Evolutionary conservation across 2,329 filamentous ascomycete species (phyloP).

Genomic region (Camptophora hylomeconis): DNA sequence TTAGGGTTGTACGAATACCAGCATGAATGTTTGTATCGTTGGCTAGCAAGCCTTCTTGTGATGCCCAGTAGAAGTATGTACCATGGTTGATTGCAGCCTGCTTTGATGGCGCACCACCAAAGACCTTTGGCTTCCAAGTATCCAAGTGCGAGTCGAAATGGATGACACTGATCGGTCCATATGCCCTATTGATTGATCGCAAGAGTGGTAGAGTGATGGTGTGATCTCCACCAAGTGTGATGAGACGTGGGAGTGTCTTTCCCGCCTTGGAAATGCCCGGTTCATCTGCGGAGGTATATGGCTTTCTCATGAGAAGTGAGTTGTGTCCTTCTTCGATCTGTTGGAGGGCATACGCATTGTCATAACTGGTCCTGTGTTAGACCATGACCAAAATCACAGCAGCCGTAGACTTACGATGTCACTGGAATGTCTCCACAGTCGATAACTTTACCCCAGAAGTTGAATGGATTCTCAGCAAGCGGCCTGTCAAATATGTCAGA

Average conservation of each 20-base stretch:
- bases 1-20: slow-evolving; percentile 71
- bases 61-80: slow-evolving; percentile 77
- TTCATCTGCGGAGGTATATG: slow-evolving; percentile 54
- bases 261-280: slow-evolving; percentile 57
- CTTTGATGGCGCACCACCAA: slow-evolving; percentile 66
- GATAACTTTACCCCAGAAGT: slow-evolving; percentile 64
- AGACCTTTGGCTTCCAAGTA: slow-evolving; percentile 71
- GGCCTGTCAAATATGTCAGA: slow-evolving; percentile 28
- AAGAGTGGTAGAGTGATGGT: slow-evolving; percentile 37
- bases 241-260: slow-evolving; percentile 65
- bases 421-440: slow-evolving; percentile 80
- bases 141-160: slow-evolving; percentile 51
- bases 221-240: slow-evolving; percentile 49
- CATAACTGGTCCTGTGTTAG: slow-evolving; percentile 43
- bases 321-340: slow-evolving; percentile 82
- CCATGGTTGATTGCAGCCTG: slow-evolving; percentile 73
- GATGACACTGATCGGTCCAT: slow-evolving; percentile 53
- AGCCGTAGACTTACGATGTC: slow-evolving; percentile 49
- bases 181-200: slow-evolving; percentile 48
- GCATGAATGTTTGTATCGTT: slow-evolving; percentile 84
- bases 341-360: slow-evolving; percentile 67
- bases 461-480: slow-evolving; percentile 65
- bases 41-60: slow-evolving; percentile 61
- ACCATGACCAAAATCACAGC: background rate
- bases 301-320: slow-evolving; percentile 56